A percentile compares a stretch with the other conserved stretches of the same genome.
phyloP scores from a whole-genome alignment of 2,329 filamentous ascomycete genomes.

The Stemphylium beticola region DNA sequence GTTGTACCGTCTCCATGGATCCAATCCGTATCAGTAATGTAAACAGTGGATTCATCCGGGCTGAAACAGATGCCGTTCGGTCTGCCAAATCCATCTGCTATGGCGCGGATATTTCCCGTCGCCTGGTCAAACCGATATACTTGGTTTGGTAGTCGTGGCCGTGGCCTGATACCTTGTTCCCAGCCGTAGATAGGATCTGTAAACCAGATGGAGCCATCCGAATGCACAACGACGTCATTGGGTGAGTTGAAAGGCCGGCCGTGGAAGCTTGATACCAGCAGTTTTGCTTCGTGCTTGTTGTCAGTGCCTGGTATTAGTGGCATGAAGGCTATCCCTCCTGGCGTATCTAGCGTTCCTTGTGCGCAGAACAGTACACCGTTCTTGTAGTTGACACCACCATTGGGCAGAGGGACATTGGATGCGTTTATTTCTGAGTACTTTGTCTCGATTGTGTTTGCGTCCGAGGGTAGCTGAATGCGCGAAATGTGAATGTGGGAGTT shows the following conservation, averaged over 20 bases:
- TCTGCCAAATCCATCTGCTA: constrained; percentile 49
- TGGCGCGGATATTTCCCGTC: constrained; percentile 44
- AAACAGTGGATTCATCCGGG: constrained; percentile 49
- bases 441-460: constrained; percentile 1
- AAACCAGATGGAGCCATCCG: constrained; percentile 54
- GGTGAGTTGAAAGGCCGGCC: constrained; percentile 52
- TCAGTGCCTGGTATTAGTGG: constrained; percentile 23
- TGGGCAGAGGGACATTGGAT: constrained; percentile 23
- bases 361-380: constrained; percentile 43
- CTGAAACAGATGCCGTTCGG: constrained; percentile 54
- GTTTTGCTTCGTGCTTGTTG: constrained; percentile 8
- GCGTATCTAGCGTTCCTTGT: constrained; percentile 37
- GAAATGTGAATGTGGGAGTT: constrained; percentile 27
- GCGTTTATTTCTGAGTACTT: constrained; percentile 13
- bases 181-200: constrained; percentile 49
- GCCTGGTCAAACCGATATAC: constrained; percentile 50
- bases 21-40: constrained; percentile 51
- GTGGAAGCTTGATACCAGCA: constrained; percentile 51
- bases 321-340: constrained; percentile 42
- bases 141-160: constrained; percentile 30
- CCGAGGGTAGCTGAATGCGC: constrained; percentile 17
- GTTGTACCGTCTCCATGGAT: constrained; percentile 25
- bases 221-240: constrained; percentile 50
- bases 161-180: constrained; percentile 30
- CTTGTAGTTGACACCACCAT: constrained; percentile 40